phyloP scores from a whole-genome alignment of 75 land plant species.

The Pinus albicaulis region DNA sequence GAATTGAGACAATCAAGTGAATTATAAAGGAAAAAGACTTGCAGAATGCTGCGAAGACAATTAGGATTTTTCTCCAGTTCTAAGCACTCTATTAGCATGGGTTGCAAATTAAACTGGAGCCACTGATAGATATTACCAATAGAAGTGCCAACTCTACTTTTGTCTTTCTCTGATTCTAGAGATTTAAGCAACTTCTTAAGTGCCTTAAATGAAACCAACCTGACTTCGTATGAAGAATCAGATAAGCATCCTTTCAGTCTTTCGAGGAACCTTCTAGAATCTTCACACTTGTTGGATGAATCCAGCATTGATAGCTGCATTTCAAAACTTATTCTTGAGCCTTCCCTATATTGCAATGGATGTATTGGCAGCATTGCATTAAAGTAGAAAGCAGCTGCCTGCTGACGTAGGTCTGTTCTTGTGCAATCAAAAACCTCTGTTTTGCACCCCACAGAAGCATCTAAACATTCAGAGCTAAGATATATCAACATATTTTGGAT shows the following conservation, averaged over 20 bases:
- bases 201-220: slow-evolving; percentile 77
- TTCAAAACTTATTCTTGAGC: background rate
- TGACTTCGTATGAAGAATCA: slow-evolving; percentile 80
- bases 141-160: background rate
- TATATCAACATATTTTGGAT: slow-evolving; percentile 38
- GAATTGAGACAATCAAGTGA: slow-evolving; percentile 22
- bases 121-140: slow-evolving; percentile 23
- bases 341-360: slow-evolving; percentile 15
- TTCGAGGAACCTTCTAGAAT: slow-evolving; percentile 8
- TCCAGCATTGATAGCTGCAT: background rate
- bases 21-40: slow-evolving; percentile 66
- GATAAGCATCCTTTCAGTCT: slow-evolving; percentile 42
- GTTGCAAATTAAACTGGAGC: slow-evolving; percentile 43
- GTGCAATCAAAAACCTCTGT: slow-evolving; percentile 59
- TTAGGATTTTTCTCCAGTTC: slow-evolving; percentile 60
- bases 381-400: slow-evolving; percentile 66
- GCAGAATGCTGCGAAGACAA: slow-evolving; percentile 68
- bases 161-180: slow-evolving; percentile 9
- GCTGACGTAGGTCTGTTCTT: slow-evolving; percentile 34
- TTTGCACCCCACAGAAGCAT: slow-evolving; percentile 15
- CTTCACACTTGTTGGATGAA: background rate
- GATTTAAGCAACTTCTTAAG: slow-evolving; percentile 42
- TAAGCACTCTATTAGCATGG: slow-evolving; percentile 47
- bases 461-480: slow-evolving; percentile 60
- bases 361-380: slow-evolving; percentile 29